phyloP scores from a whole-genome alignment of 768 basidiomycete species.

The Tylopilus plumbeoviolaceoides region DNA sequence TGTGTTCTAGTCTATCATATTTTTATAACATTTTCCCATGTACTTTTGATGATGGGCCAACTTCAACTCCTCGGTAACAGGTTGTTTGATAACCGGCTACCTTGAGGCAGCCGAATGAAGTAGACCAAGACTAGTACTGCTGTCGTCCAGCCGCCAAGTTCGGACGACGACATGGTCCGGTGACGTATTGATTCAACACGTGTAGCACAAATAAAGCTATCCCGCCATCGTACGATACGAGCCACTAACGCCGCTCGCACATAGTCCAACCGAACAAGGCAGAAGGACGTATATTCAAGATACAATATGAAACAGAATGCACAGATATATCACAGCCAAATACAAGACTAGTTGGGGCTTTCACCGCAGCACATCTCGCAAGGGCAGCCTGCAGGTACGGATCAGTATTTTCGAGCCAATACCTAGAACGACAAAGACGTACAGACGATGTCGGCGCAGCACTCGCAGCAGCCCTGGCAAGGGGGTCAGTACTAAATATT shows the following conservation, averaged over 20 bases:
- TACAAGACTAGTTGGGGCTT: neutral
- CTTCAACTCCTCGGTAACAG: too few species aligned
- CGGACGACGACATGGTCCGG: too few species aligned
- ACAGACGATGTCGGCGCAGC: conserved; percentile 69
- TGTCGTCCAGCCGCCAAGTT: too few species aligned
- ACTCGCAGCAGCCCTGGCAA: conserved; percentile 64
- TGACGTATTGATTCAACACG: neutral
- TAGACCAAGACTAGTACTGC: too few species aligned
- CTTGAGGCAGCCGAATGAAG: too few species aligned
- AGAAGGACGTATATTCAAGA: neutral
- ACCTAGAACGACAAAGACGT: conserved; percentile 22
- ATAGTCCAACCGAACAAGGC: neutral
- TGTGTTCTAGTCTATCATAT: too few species aligned
- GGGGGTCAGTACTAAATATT: neutral
- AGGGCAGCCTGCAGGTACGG: conserved; percentile 54
- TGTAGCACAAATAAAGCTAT: neutral
- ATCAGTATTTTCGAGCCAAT: neutral
- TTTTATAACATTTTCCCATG: too few species aligned
- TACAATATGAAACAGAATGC: conserved; percentile 10
- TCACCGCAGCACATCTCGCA: conserved; percentile 70
- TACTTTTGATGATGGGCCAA: too few species aligned
- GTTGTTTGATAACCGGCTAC: too few species aligned
- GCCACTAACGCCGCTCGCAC: too few species aligned
- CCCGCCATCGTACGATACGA: too few species aligned
- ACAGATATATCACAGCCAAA: conserved; percentile 1